A percentile compares a stretch with the other conserved stretches of the same genome.
Conservation (phyloP, 202 grass and related monocot genomes). For the Elaeis oleifera region DNA sequence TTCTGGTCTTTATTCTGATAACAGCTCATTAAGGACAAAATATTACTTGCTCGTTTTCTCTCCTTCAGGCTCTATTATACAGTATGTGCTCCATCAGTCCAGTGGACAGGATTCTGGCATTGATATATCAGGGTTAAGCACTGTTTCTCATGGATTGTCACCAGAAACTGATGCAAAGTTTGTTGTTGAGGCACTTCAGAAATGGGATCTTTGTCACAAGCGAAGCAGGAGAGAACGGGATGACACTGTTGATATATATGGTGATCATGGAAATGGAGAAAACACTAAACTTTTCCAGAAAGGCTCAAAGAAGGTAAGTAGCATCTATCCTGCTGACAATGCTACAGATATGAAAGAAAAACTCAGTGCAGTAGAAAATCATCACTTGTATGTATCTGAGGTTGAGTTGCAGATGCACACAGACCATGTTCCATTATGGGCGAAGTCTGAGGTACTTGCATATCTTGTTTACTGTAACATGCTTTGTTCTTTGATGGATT, state of each 20-base stretch:
- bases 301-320: constrained; percentile 42
- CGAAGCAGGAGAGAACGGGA: constrained; percentile 52
- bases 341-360: constrained; percentile 31
- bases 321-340: constrained; percentile 28
- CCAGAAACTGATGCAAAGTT: constrained; percentile 53
- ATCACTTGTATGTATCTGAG: constrained; percentile 66
- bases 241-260: constrained; percentile 55
- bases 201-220: constrained; percentile 95
- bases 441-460: constrained; percentile 68
- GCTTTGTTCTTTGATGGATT: constrained; percentile 6
- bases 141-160: constrained; percentile 35
- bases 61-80: constrained; percentile 77
- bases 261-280: constrained; percentile 61
- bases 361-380: constrained; percentile 47
- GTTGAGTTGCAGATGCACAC: constrained; percentile 81
- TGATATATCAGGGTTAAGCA: constrained; percentile 28
- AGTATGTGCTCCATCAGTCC: constrained; percentile 64
- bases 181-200: constrained; percentile 83
- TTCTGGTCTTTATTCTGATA: constrained; percentile 31
- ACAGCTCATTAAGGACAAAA: constrained; percentile 28
- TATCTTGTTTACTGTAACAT: neutral
- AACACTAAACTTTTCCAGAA: constrained; percentile 52
- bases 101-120: constrained; percentile 33
- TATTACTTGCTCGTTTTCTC: constrained; percentile 82
- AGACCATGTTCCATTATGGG: constrained; percentile 53